Evolutionary conservation across 1,139 yeast species (phyloP), one percentile per base, ranked within the genome.

Genomic region (Geotrichum histeridarum): DNA sequence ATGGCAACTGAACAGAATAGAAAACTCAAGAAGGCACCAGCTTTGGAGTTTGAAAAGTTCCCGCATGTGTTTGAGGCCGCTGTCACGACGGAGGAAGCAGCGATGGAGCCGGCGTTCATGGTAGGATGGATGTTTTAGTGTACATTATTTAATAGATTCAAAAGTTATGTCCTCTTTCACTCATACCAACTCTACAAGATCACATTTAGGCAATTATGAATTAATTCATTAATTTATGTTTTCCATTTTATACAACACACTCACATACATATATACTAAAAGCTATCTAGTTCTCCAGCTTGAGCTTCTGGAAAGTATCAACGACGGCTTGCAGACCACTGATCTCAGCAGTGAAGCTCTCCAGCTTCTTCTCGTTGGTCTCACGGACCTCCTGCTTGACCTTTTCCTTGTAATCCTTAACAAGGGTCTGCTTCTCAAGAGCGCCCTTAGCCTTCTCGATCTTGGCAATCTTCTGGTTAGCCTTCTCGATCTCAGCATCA

Each of bases 401-500:
- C 81, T 91, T 93, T 60, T 80, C 81, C 60, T 86, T 86, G 68
- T 90, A 93, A 71, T 91, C 96, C 64, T 85, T 77, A 60, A 88
- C 87, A 62, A 74, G 71, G 59, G 87, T 80, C 58, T 82, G 79
- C 73, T 83, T 84, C 63, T 79, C 78, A 54, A 84, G 73, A 58
- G 75, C 71, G 47, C 73, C 74, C 65, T 79, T 77, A 54, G 76
- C 67, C 63, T 75, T 77, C 59, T 71, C 69, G 42, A 78, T 74
- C 71, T 82, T 83, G 56, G 73, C 77, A 67, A 90, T 78, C 75
- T 86, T 90, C 79, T 82, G 83, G 65, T 77, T 71, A 47, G 91
- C 95, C 79, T 91, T 93, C 62, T 77, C 68, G 65, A 93, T 87
- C 73, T 93, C 98, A 51, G 86, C 84, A 64, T 90, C 97, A 64